phyloP scores from a whole-genome alignment of 352 stramenopile species.

The Plasmopara muralis region DNA sequence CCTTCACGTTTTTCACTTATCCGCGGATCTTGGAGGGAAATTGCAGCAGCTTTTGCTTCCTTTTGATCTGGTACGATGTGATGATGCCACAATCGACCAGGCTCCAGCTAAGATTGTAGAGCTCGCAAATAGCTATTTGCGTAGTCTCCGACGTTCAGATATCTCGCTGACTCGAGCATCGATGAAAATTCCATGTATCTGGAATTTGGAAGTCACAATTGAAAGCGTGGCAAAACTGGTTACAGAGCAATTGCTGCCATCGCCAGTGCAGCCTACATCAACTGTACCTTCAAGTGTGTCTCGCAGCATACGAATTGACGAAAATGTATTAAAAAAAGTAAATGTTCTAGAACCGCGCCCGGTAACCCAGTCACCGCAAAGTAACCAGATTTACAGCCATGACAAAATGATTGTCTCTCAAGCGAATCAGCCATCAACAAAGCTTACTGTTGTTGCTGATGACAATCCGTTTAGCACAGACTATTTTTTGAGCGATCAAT shows the following conservation, averaged over 20 bases:
- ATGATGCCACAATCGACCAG: constrained; percentile 12
- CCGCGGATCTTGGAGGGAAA: neutral
- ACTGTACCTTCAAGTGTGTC: neutral
- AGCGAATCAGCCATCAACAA: constrained; percentile 2
- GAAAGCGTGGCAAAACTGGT: constrained; percentile 5
- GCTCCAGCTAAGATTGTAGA: constrained; percentile 18
- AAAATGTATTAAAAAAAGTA: neutral
- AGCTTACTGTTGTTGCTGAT: constrained; percentile 10
- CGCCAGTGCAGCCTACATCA: constrained; percentile 1
- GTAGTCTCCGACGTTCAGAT: constrained; percentile 10
- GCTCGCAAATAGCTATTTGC: constrained; percentile 13
- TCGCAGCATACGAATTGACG: neutral
- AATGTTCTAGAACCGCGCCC: neutral
- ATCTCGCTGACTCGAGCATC: constrained; percentile 26
- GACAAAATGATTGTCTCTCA: neutral
- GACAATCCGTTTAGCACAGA: constrained; percentile 20
- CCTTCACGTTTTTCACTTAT: neutral
- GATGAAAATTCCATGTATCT: constrained; percentile 28
- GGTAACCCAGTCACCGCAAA: neutral
- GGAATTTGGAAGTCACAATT: constrained; percentile 13
- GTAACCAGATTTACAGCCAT: neutral
- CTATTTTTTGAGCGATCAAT: constrained; percentile 30
- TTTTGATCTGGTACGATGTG: constrained; percentile 15
- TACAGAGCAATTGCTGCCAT: constrained; percentile 9
- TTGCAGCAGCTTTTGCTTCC: constrained; percentile 26